These are phyloP conservation scores for Hypoxylon sp. DNA, from an alignment of 2,329 filamentous ascomycete genomes.

Conservation along the genomic window DNA sequence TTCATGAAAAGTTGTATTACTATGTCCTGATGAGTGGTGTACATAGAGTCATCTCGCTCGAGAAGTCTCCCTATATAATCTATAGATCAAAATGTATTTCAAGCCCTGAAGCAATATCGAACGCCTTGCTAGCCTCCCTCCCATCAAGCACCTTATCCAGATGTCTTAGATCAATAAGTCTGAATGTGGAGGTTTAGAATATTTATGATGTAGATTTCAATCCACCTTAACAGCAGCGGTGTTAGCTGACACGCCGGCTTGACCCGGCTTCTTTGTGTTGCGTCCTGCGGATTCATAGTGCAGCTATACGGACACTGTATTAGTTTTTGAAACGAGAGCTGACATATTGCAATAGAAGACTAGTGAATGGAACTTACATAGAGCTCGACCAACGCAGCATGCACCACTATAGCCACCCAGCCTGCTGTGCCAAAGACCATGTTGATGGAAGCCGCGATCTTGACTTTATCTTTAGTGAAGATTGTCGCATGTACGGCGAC, in stretches of 20 bases:
- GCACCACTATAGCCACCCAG: conserved; percentile 68
- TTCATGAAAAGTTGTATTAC: neutral
- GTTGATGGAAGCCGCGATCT: conserved; percentile 61
- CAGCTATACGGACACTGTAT: conserved; percentile 16
- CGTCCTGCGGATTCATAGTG: conserved; percentile 15
- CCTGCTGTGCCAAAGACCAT: conserved; percentile 66
- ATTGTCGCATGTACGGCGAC: conserved; percentile 55
- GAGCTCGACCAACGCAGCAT: conserved; percentile 65
- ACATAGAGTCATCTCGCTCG: neutral
- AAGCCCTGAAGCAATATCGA: neutral
- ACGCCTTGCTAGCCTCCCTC: conserved; percentile 1
- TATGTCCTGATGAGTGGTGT: neutral
- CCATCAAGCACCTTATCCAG: neutral
- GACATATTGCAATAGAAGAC: neutral
- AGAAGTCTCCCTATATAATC: neutral
- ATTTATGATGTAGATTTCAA: conserved; percentile 7
- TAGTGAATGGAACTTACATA: conserved; percentile 57
- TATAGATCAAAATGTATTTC: neutral
- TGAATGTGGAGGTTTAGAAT: neutral
- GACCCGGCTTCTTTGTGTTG: conserved; percentile 2
- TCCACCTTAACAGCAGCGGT: conserved; percentile 8
- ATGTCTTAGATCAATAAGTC: neutral
- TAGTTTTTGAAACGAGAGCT: neutral
- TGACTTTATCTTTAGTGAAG: conserved; percentile 50
- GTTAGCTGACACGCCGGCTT: neutral